phyloP scores from a whole-genome alignment of 2,329 filamentous ascomycete genomes.

The Penicillium sp. region DNA sequence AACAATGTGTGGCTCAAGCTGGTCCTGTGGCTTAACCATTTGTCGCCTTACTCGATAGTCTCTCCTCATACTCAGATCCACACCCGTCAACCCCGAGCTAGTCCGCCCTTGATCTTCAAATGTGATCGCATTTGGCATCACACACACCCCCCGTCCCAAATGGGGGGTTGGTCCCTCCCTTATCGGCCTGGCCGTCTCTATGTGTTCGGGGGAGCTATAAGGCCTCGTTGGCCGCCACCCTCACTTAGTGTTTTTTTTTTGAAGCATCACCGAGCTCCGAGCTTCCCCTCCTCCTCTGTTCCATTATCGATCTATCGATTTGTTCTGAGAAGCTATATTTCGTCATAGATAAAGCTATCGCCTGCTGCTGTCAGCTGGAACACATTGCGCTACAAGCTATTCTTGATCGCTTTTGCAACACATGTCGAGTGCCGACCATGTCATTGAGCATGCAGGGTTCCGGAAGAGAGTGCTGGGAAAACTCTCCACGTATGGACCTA shows the following conservation, averaged over 20 bases:
- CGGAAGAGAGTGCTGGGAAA: constrained; percentile 38
- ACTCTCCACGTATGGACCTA: constrained; percentile 34
- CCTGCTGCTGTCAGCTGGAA: background rate
- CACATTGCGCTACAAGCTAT: background rate
- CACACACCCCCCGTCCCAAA: constrained; percentile 23
- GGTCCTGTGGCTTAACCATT: constrained; percentile 13
- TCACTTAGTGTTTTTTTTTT: background rate
- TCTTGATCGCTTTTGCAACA: background rate
- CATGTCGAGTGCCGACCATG: constrained; percentile 31
- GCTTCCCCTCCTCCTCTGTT: background rate
- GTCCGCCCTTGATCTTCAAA: constrained; percentile 35
- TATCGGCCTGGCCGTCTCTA: constrained; percentile 24
- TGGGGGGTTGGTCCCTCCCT: constrained; percentile 9
- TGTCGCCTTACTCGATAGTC: constrained; percentile 25
- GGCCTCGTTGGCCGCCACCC: constrained; percentile 11
- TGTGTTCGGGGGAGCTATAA: constrained; percentile 21
- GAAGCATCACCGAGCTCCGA: background rate
- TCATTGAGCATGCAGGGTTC: constrained; percentile 36
- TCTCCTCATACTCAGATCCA: constrained; percentile 22
- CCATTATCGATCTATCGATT: background rate
- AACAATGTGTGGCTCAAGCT: constrained; percentile 20
- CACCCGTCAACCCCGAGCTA: constrained; percentile 27
- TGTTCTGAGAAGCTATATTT: background rate
- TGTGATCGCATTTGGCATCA: constrained; percentile 28
- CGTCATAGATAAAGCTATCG: background rate